Conservation (phyloP, 2,329 filamentous ascomycete species). For the Nemania abortiva region DNA sequence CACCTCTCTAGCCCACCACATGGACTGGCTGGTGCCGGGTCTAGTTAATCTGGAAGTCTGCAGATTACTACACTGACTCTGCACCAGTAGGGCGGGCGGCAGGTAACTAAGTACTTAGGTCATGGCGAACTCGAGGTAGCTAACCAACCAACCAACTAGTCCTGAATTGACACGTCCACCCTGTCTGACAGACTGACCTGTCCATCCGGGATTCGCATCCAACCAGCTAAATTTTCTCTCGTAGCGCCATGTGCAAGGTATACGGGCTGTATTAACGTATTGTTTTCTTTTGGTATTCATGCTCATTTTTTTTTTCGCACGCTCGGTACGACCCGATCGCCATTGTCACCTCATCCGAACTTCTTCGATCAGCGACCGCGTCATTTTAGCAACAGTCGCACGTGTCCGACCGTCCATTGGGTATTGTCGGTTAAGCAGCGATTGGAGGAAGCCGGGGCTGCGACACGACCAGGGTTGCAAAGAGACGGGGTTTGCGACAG, state of each 20-base stretch:
- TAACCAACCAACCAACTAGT: background rate
- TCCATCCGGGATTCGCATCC: background rate
- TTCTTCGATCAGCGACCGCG: slow-evolving; percentile 8
- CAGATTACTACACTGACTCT: background rate
- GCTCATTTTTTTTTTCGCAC: background rate
- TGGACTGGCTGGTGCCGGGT: background rate
- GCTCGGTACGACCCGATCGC: background rate
- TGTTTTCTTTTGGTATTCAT: too few species aligned
- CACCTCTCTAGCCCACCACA: background rate
- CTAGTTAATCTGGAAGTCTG: background rate
- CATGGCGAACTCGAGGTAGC: too few species aligned
- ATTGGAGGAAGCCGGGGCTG: background rate
- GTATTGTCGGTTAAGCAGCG: background rate
- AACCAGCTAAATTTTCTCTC: background rate
- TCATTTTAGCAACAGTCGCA: slow-evolving; percentile 24
- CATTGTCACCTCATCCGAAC: background rate
- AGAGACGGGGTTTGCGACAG: background rate
- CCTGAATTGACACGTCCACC: background rate
- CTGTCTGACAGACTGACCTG: background rate
- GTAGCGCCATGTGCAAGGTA: background rate
- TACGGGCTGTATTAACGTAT: background rate
- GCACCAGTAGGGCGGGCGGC: background rate
- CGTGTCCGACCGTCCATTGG: slow-evolving; percentile 6
- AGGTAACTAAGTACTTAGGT: background rate
- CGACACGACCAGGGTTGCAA: background rate